Base-by-base conservation (phyloP, 306 rosid species). In the Casuarina equisetifolia region DNA sequence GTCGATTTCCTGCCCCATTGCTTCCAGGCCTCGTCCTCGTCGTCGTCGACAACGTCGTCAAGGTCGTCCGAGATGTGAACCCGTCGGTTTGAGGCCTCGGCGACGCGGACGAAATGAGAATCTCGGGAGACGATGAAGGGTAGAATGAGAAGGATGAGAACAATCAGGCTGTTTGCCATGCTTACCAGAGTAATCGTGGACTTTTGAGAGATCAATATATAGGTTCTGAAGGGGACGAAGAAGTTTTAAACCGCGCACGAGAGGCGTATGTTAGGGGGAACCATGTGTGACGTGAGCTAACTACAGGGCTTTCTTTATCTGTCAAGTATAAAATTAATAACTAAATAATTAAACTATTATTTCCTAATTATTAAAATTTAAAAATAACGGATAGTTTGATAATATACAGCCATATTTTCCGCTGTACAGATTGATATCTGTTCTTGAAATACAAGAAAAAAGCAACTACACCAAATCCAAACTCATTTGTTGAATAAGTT, bases 21-120 rank as follows among this genome's bases (percentile, higher is more conserved):
- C 66, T 74, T 89, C 98, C 98, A 92, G 19, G 75, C 75, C 1
- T 95, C 98, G 81, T 95, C 98, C 81, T 95, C 98, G 59, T 92
- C 98, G 2, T 95, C 92, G 72, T 95, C 98, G 48, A 82, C 74
- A 5, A 94, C 95, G 77, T 90, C 97, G 79, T 95, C 95, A 15
- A 95, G 88, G 32, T 95, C 93, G 81, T 95, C 98, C 39, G 97
- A 69, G 82, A 95, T 90, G 74, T 92, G 93, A 62, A 89, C 74
- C 78, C 68, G 76, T 40, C 97, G 84, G 78, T 93, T 86, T 6
- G 87, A 85, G 12, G 66, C 98, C 52, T 80, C 81, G 4, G 82
- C 88, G 75, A 85, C 61, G 1, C 75, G 83, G 76, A 81, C 75
- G 54, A 74, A 77, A 4, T 64, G 76, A 78, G 72, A 58, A 81